Evolutionary conservation across 2,329 filamentous ascomycete genomes (phyloP), one percentile per base, ranked within the genome.

Genomic region (Cladosporium sphaerospermum): DNA sequence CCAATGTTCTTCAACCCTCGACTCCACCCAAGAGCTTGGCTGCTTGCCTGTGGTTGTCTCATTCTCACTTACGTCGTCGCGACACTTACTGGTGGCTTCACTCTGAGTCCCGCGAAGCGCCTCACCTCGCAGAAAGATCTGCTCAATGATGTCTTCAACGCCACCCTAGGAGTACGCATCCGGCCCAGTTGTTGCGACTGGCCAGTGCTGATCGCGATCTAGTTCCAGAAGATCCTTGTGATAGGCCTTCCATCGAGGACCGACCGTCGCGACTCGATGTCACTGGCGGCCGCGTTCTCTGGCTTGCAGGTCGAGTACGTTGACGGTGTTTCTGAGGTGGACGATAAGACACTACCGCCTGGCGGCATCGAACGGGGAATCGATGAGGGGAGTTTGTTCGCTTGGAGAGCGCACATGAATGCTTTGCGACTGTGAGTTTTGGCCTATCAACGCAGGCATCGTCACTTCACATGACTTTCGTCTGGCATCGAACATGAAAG

Each of bases 201-300:
- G 34, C n/a, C 34, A 36, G 14, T 47, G 32, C 45, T 48, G 8
- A 40, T 23, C 8, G 23, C 7, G 1, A 9, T 23, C 16, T 43
- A 60, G 77, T 80, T 81, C 55, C 67, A 75, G 31, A 70, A 75
- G 45, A 74, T 80, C 13, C 71, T 79, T 54, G 75, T 76, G 19
- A 71, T 81, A 40, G 76, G 75, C 45, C 68, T 80, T 10, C 75
- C 76, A 1, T 68, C 69, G n/a, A 67, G 78, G 4, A 74, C 71
- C 23, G 78, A 81, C 55, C 72, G 77, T 7, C 71, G 74, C 45
- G 75, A 80, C 64, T 69, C 73, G 2, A 72, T 80, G 59, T 65
- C 69, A 2, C 65, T 78, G 7, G 72, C 73, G 1, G 74, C 75
- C 2, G 71, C 72, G 0, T 67, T 77, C 9, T 76, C 67, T 19